Percentiles rank a stretch among this genome's conserved stretches.
Conservation (phyloP, 495 filamentous ascomycete genomes). For the Glarea lozoyensis region DNA sequence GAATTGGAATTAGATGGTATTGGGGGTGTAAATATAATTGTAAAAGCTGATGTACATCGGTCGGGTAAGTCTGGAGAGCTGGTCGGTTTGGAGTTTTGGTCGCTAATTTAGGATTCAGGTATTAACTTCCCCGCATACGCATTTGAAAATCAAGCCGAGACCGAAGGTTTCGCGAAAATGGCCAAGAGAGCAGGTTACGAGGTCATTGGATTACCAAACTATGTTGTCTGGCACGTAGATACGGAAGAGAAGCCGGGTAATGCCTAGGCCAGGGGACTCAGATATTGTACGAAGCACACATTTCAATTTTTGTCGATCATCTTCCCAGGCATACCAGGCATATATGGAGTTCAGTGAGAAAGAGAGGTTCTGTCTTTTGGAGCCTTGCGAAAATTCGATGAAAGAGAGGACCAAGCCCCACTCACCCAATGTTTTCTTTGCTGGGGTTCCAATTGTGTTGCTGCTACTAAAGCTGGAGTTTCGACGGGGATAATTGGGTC, state of each 20-base stretch:
- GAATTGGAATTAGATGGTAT: constrained; percentile 91
- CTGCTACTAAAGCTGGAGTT: constrained; percentile 9
- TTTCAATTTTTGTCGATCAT: constrained; percentile 10
- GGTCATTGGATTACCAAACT: constrained; percentile 90
- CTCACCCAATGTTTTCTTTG: constrained; percentile 5
- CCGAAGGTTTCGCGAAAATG: constrained; percentile 97
- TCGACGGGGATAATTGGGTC: too few relatives aligned
- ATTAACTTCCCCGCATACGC: constrained; percentile 97
- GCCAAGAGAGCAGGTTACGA: constrained; percentile 93
- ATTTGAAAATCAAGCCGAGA: constrained; percentile 98
- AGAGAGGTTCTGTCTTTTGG: constrained; percentile 6
- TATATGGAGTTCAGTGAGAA: constrained; percentile 19
- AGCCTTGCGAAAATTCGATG: constrained; percentile 17
- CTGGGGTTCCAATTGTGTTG: not conserved
- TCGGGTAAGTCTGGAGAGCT: constrained; percentile 49
- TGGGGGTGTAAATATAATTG: constrained; percentile 93
- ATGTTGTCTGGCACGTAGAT: constrained; percentile 98
- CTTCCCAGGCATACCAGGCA: constrained; percentile 22
- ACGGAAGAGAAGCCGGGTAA: constrained; percentile 97
- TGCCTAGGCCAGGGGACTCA: constrained; percentile 11
- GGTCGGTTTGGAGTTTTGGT: constrained; percentile 4
- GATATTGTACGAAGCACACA: constrained; percentile 9
- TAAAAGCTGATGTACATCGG: constrained; percentile 95
- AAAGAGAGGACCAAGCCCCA: constrained; percentile 11
- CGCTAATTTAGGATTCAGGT: constrained; percentile 37